Percentiles rank a stretch among this genome's conserved stretches.
phyloP scores from a whole-genome alignment of 129 eudicot genomes.

The Deinandra increscens region DNA sequence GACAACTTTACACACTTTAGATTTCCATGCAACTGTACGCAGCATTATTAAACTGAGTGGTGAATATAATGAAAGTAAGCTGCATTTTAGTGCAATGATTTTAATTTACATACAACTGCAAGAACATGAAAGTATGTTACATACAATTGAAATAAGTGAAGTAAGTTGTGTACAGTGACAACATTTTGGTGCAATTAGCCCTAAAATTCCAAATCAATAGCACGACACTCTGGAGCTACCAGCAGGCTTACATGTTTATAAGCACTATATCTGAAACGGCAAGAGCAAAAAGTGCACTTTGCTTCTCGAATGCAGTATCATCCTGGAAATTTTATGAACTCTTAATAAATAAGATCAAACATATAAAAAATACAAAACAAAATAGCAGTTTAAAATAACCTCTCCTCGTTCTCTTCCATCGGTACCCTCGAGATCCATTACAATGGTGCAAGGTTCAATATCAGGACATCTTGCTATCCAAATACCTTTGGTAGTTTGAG shows the following conservation, averaged over 20 bases:
- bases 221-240: not conserved
- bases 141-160: conserved; percentile 1
- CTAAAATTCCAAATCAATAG: not conserved
- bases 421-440: conserved; percentile 98
- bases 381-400: conserved; percentile 37
- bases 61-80: not conserved
- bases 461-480: conserved; percentile 92
- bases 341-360: not conserved
- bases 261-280: conserved; percentile 98
- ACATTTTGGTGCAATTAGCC: not conserved
- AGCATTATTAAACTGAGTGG: not conserved
- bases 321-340: conserved; percentile 47
- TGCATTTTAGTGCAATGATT: not conserved
- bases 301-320: conserved; percentile 93
- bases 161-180: not conserved
- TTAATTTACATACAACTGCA: not conserved
- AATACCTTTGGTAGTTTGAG: conserved; percentile 98
- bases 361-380: not conserved
- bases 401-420: conserved; percentile 99
- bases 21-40: not conserved
- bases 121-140: not conserved
- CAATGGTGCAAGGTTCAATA: conserved; percentile 93
- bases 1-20: not conserved
- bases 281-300: conserved; percentile 95
- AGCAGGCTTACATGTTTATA: conserved; percentile 81